phyloP scores from a whole-genome alignment of 306 rosid species.

The Delonix regia region DNA sequence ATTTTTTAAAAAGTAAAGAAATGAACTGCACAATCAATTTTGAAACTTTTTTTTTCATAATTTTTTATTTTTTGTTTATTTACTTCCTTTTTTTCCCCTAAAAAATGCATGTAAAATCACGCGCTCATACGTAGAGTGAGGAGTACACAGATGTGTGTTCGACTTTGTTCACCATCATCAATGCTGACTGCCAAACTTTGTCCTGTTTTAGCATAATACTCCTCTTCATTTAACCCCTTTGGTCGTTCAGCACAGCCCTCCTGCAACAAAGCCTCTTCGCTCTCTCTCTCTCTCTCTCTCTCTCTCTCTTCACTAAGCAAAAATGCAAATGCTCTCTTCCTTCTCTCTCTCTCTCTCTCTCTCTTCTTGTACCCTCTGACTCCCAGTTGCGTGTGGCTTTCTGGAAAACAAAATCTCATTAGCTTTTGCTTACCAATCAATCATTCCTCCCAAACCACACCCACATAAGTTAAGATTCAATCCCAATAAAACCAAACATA shows the following conservation, averaged over 20 bases:
- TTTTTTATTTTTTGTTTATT: too few relatives aligned
- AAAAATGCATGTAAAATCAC: background rate
- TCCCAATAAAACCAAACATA: background rate
- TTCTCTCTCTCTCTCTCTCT: too few relatives aligned
- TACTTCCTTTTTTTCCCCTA: too few relatives aligned
- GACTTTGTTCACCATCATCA: slow-evolving; percentile 56
- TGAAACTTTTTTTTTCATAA: too few relatives aligned
- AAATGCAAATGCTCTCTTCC: background rate
- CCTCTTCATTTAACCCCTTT: slow-evolving; percentile 22
- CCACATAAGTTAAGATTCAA: background rate
- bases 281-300: background rate
- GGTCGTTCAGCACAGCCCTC: background rate
- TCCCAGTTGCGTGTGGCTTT: slow-evolving; percentile 40
- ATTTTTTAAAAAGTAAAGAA: too few relatives aligned
- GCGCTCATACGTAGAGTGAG: slow-evolving; percentile 34
- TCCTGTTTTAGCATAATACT: slow-evolving; percentile 51
- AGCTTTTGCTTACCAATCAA: slow-evolving; percentile 1
- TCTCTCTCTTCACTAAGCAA: background rate
- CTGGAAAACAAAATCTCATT: slow-evolving; percentile 25
- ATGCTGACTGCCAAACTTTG: slow-evolving; percentile 71
- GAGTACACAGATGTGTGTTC: background rate
- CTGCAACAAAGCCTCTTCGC: background rate
- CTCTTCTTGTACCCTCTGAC: slow-evolving; percentile 7
- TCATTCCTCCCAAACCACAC: slow-evolving; percentile 13
- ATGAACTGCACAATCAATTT: too few relatives aligned